These are phyloP conservation scores for Nakaseomyces kungkrabaensis DNA, from an alignment of 1,139 yeast species.

Conservation along the genomic window DNA sequence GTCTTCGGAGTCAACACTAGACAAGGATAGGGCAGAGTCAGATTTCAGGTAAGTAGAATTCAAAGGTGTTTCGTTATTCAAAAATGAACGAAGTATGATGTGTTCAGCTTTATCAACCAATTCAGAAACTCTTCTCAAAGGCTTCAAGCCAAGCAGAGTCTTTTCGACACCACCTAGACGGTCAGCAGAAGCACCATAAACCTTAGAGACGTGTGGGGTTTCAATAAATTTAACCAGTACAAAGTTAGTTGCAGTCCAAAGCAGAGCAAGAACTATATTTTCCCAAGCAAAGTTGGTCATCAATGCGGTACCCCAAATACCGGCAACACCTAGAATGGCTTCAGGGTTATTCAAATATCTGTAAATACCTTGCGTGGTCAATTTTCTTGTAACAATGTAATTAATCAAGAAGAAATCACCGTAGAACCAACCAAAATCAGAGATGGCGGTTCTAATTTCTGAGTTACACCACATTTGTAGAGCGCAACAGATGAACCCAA, in stretches of 20 bases:
- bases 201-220: slow-evolving; percentile 67
- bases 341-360: slow-evolving; percentile 81
- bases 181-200: slow-evolving; percentile 55
- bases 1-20: background rate
- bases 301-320: slow-evolving; percentile 70
- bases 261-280: slow-evolving; percentile 45
- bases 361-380: slow-evolving; percentile 77
- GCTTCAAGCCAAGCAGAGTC: slow-evolving; percentile 35
- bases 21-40: background rate
- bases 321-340: slow-evolving; percentile 71
- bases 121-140: slow-evolving; percentile 29
- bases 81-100: slow-evolving; percentile 16
- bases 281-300: slow-evolving; percentile 48
- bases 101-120: slow-evolving; percentile 26
- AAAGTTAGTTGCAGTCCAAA: slow-evolving; percentile 65
- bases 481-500: slow-evolving; percentile 49
- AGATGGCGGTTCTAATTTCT: slow-evolving; percentile 65
- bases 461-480: slow-evolving; percentile 66
- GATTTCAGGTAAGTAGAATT: background rate
- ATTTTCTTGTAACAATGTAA: slow-evolving; percentile 32
- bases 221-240: slow-evolving; percentile 66
- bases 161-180: slow-evolving; percentile 52
- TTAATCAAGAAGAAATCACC: slow-evolving; percentile 76
- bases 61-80: slow-evolving; percentile 30
- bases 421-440: slow-evolving; percentile 83